A percentile compares a stretch with the other conserved stretches of the same genome.
These are phyloP conservation scores for Apiotrichum siamense DNA, from an alignment of 1,284 basidiomycete species.

Conservation along the genomic window DNA sequence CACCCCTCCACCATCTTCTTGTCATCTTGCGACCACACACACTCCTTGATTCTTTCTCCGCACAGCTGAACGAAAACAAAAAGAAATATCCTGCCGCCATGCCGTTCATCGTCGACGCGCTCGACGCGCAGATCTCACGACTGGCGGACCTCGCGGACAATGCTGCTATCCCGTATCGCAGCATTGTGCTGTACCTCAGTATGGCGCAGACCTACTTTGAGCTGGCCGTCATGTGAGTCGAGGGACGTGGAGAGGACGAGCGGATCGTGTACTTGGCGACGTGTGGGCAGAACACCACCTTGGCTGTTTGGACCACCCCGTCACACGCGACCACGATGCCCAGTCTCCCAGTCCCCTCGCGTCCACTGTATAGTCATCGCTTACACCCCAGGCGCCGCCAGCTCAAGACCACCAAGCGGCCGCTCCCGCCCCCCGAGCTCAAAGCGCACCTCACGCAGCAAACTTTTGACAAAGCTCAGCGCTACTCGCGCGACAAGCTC, in stretches of 20 bases:
- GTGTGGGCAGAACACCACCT: too few relatives aligned
- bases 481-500: slow-evolving; percentile 89
- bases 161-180: slow-evolving; percentile 30
- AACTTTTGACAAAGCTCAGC: slow-evolving; percentile 81
- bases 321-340: neutral
- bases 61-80: too few relatives aligned
- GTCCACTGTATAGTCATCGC: neutral
- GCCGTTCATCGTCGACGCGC: slow-evolving; percentile 18
- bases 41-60: too few relatives aligned
- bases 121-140: slow-evolving; percentile 24
- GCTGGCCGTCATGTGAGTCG: slow-evolving; percentile 35
- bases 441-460: slow-evolving; percentile 64
- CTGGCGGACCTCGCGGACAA: slow-evolving; percentile 32
- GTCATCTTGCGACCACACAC: too few relatives aligned
- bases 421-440: slow-evolving; percentile 68
- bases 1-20: neutral
- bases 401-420: slow-evolving; percentile 72
- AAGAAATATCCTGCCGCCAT: too few relatives aligned
- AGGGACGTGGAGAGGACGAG: too few relatives aligned
- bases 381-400: slow-evolving; percentile 58
- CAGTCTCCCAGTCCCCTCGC: neutral
- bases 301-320: too few relatives aligned
- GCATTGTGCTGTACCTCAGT: slow-evolving; percentile 23
- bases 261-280: too few relatives aligned
- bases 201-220: slow-evolving; percentile 36